Conservation (phyloP, 139 green algal species). For the Auxenochlorella pyrenoidosa region DNA sequence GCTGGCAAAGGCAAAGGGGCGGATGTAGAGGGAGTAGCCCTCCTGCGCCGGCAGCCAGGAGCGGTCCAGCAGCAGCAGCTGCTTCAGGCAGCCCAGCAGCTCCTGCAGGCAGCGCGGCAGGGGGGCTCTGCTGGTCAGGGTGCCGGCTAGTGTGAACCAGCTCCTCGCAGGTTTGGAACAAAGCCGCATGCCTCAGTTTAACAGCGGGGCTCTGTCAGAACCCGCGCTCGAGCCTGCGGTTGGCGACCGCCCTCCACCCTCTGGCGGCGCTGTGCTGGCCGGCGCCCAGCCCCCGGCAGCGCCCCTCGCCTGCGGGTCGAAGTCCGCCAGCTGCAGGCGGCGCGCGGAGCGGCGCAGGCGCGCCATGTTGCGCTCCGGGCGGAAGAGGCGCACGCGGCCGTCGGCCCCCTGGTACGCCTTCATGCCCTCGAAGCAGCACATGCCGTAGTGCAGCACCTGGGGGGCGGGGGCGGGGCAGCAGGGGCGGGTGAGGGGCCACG, state of each 20-base stretch:
- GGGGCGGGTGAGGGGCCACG: no score
- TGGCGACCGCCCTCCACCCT: no score
- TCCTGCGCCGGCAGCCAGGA: constrained; percentile 72
- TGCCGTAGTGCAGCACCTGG: constrained; percentile 78
- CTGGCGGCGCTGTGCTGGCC: not conserved
- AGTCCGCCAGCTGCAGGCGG: constrained; percentile 57
- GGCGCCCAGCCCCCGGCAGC: not conserved
- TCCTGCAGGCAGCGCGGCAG: constrained; percentile 61
- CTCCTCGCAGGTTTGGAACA: no score
- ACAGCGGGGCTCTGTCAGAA: no score
- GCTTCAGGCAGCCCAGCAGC: constrained; percentile 82
- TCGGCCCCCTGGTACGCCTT: constrained; percentile 72
- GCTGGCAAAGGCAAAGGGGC: constrained; percentile 74
- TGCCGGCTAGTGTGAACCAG: no score
- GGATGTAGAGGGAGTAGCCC: constrained; percentile 86
- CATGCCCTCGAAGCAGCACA: constrained; percentile 82
- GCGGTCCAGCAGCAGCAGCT: constrained; percentile 75
- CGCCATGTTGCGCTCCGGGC: constrained; percentile 84
- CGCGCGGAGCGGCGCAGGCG: constrained; percentile 67
- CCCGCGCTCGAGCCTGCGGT: no score
- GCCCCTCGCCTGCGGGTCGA: constrained; percentile 45
- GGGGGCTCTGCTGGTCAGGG: no score
- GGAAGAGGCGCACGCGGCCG: constrained; percentile 71
- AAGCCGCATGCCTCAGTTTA: no score
- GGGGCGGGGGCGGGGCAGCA: not conserved